phyloP scores from a whole-genome alignment of 2,329 filamentous ascomycete species.

The Scortechinia acanthostroma region DNA sequence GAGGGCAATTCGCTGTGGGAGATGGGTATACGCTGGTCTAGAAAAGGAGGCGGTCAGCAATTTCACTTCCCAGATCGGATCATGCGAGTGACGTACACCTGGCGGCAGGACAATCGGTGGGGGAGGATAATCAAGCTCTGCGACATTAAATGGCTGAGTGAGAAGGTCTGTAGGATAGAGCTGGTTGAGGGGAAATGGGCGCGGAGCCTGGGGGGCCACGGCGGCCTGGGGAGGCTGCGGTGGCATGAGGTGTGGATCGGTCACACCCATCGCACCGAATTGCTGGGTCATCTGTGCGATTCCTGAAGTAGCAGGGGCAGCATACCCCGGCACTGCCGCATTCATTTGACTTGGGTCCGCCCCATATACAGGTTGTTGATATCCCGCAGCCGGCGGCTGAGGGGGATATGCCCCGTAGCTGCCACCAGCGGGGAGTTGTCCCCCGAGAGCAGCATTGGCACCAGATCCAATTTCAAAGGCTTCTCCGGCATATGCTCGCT shows the following conservation, averaged over 20 bases:
- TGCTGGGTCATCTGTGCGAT: background rate
- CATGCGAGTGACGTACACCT: constrained; percentile 59
- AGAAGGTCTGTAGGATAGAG: constrained; percentile 87
- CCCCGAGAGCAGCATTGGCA: constrained; percentile 58
- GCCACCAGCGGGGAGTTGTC: background rate
- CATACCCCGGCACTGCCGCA: constrained; percentile 25
- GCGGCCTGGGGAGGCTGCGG: constrained; percentile 32
- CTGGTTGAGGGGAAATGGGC: constrained; percentile 65
- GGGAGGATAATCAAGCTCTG: constrained; percentile 83
- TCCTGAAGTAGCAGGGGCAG: constrained; percentile 16
- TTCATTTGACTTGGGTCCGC: constrained; percentile 31
- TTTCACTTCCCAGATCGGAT: background rate
- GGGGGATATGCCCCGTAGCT: background rate
- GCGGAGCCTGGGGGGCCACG: constrained; percentile 22
- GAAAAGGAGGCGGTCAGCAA: constrained; percentile 2
- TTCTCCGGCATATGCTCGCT: constrained; percentile 87
- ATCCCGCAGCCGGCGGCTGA: background rate
- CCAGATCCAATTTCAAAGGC: constrained; percentile 88
- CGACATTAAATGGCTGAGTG: constrained; percentile 87
- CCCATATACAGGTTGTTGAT: background rate
- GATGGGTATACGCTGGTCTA: constrained; percentile 87
- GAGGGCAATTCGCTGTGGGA: constrained; percentile 80
- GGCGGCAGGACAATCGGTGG: constrained; percentile 84
- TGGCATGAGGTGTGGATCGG: constrained; percentile 29
- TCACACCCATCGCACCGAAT: background rate